phyloP scores from a whole-genome alignment of 2,329 filamentous ascomycete genomes.

The Cadophora sp. region DNA sequence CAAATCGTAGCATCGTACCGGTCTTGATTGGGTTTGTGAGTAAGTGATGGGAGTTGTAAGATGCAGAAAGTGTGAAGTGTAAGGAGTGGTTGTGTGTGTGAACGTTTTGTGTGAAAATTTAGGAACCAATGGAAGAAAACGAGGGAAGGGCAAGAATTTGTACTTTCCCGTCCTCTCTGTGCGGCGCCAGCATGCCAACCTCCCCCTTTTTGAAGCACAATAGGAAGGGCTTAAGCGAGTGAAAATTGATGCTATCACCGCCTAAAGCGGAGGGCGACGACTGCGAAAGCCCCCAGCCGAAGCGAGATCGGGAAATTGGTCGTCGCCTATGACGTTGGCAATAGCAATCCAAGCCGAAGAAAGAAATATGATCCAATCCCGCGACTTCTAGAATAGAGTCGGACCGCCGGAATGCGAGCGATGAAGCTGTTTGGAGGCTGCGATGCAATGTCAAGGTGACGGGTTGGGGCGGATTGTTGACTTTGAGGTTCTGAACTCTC shows the following conservation, averaged over 20 bases:
- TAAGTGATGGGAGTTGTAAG: neutral
- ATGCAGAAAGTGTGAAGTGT: neutral
- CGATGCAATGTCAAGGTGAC: neutral
- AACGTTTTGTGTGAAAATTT: neutral
- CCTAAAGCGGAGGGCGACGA: neutral
- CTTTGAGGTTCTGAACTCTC: neutral
- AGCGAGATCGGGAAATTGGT: neutral
- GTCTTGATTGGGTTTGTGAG: neutral
- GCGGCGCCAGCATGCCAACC: neutral
- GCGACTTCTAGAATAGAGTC: neutral
- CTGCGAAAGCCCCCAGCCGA: neutral
- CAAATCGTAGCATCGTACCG: neutral
- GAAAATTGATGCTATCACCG: neutral
- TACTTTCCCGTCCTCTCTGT: neutral
- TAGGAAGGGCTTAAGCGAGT: constrained; percentile 2
- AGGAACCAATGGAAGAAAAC: neutral
- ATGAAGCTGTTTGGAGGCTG: neutral
- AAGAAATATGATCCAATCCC: neutral
- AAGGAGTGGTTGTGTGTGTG: neutral
- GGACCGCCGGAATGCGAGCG: neutral
- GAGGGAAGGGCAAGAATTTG: neutral
- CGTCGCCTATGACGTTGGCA: neutral
- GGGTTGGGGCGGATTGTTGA: neutral
- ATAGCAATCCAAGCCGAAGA: neutral
- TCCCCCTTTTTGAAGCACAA: constrained; percentile 13